Conservation (phyloP, 371 early-diverging fungal genomes). For the Dentiscutata heterogama region DNA sequence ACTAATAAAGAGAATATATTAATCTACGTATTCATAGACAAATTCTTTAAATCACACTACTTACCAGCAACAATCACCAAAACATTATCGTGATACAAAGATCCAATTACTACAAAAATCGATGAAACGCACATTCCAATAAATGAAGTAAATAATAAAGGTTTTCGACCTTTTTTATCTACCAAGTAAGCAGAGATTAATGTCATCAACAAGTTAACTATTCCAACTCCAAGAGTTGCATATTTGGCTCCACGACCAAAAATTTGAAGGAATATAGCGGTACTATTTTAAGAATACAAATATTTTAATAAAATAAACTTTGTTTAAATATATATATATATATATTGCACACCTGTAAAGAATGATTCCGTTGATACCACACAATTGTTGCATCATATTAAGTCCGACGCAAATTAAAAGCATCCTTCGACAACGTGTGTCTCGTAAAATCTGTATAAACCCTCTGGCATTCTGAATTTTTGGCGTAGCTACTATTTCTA, state of each 20-base stretch:
- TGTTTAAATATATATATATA: too few relatives aligned
- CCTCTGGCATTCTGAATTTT: too few relatives aligned
- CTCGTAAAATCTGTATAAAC: conserved; percentile 57
- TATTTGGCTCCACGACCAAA: conserved; percentile 63
- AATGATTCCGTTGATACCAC: conserved; percentile 89
- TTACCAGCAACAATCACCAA: conserved; percentile 68
- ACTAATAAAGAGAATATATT: conserved; percentile 62
- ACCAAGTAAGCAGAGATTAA: conserved; percentile 66
- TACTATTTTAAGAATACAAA: conserved; percentile 51
- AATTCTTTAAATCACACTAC: not conserved
- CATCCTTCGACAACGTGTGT: conserved; percentile 65
- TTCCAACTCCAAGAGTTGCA: conserved; percentile 66
- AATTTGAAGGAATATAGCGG: conserved; percentile 58
- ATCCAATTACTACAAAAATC: conserved; percentile 63
- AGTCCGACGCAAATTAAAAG: conserved; percentile 59
- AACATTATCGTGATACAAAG: conserved; percentile 59
- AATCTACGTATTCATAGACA: not conserved
- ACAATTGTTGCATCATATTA: conserved; percentile 77
- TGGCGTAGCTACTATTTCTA: conserved; percentile 46
- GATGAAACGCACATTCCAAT: conserved; percentile 67
- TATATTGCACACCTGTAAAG: conserved; percentile 60
- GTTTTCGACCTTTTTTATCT: conserved; percentile 80
- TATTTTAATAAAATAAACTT: too few relatives aligned
- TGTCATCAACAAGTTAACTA: conserved; percentile 66
- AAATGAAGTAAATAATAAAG: conserved; percentile 72